A percentile compares a stretch with the other conserved stretches of the same genome.
These are phyloP conservation scores for Turnera subulata DNA, from an alignment of 345 rosid genomes.

Conservation along the genomic window DNA sequence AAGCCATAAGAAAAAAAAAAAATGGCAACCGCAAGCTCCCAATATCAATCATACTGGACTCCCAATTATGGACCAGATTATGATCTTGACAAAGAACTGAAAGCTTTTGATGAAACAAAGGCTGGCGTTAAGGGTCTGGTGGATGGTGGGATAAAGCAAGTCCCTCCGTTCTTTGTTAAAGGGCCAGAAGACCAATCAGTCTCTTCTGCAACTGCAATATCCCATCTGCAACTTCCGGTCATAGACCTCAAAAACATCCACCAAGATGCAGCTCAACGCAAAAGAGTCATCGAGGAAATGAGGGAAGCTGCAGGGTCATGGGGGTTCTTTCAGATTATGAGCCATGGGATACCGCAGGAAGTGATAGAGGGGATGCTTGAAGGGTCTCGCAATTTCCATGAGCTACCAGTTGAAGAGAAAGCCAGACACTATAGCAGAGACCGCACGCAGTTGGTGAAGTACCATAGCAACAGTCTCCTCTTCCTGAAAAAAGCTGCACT, in stretches of 20 bases:
- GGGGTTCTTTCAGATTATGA: constrained; percentile 23
- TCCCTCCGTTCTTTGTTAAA: constrained; percentile 2
- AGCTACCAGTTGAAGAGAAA: constrained; percentile 8
- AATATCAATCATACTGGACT: too few relatives aligned
- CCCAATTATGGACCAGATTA: too few relatives aligned
- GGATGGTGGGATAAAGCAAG: not conserved
- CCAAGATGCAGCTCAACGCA: not conserved
- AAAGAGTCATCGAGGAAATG: constrained; percentile 4
- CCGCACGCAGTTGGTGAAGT: not conserved
- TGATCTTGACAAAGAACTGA: constrained; percentile 3
- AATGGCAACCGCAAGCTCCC: too few relatives aligned
- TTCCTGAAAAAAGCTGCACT: constrained; percentile 13
- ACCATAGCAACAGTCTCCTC: constrained; percentile 9
- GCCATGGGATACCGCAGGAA: constrained; percentile 7
- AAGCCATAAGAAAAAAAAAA: too few relatives aligned
- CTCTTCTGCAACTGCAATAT: not conserved
- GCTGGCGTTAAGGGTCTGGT: constrained; percentile 5
- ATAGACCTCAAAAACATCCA: constrained; percentile 11
- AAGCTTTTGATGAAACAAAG: constrained; percentile 8
- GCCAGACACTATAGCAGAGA: constrained; percentile 5
- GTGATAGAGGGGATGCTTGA: constrained; percentile 13
- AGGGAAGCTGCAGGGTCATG: constrained; percentile 1
- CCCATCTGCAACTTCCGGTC: constrained; percentile 11
- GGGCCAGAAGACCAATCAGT: not conserved
- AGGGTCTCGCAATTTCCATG: constrained; percentile 13